Percentiles rank a stretch among this genome's conserved stretches.
phyloP scores from a whole-genome alignment of 2,329 filamentous ascomycete species.

The Ophiostoma fasciatum region DNA sequence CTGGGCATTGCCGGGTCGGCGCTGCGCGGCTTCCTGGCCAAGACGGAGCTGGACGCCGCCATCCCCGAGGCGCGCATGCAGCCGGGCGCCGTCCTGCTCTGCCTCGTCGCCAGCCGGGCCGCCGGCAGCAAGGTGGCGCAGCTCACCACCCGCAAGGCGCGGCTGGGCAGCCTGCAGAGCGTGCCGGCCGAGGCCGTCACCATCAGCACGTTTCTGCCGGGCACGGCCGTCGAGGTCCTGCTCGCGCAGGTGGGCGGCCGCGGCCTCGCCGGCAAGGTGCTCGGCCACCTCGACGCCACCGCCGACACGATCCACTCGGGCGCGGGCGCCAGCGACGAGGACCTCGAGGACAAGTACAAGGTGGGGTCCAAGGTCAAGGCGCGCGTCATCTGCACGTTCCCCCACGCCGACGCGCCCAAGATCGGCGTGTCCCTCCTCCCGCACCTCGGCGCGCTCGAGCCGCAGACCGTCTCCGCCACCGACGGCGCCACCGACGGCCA shows the following conservation, averaged over 20 bases:
- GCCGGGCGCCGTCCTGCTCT: constrained; percentile 74
- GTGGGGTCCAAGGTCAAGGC: constrained; percentile 72
- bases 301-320: constrained; percentile 86
- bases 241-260: constrained; percentile 58
- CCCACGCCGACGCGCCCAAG: constrained; percentile 62
- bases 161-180: constrained; percentile 51
- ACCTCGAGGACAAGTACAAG: constrained; percentile 67
- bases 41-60: constrained; percentile 59
- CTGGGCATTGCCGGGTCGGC: constrained; percentile 56
- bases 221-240: constrained; percentile 76
- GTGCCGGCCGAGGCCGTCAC: constrained; percentile 64
- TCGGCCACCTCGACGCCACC: constrained; percentile 82
- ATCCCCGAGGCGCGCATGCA: constrained; percentile 51
- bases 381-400: constrained; percentile 78
- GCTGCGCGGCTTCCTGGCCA: constrained; percentile 70
- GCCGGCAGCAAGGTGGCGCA: constrained; percentile 75
- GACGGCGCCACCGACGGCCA: not conserved
- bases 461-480: not conserved
- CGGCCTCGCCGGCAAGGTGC: constrained; percentile 78
- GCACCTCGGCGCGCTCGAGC: constrained; percentile 54
- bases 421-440: constrained; percentile 77
- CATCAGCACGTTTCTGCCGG: constrained; percentile 80
- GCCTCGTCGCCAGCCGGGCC: constrained; percentile 60
- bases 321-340: constrained; percentile 49
- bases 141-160: constrained; percentile 59